phyloP scores from a whole-genome alignment of 2,329 filamentous ascomycete genomes.

The Colletotrichum costaricense region DNA sequence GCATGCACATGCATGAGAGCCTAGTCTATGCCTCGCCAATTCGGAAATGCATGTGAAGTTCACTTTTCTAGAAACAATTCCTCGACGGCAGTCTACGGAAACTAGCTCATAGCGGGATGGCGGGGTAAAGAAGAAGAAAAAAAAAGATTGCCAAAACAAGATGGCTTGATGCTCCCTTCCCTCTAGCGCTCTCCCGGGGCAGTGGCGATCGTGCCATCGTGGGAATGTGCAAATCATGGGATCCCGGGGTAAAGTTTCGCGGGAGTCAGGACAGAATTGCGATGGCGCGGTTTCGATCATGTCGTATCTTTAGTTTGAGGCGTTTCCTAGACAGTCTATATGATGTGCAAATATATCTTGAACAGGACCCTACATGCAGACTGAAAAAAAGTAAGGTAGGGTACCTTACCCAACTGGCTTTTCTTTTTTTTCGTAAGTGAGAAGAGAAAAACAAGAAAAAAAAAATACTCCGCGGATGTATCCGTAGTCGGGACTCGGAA shows the following conservation, averaged over 20 bases:
- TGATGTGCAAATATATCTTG: neutral
- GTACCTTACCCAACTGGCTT: neutral
- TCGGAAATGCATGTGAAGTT: neutral
- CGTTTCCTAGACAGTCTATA: neutral
- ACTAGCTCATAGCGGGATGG: slow-evolving; percentile 13
- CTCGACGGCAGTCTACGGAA: neutral
- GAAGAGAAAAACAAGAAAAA: neutral
- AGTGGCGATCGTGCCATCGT: slow-evolving; percentile 19
- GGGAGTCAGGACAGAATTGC: neutral
- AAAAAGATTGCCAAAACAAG: slow-evolving; percentile 12
- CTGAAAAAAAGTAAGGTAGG: neutral
- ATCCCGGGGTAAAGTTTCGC: neutral
- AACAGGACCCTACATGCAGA: neutral
- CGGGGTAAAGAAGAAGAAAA: slow-evolving; percentile 8
- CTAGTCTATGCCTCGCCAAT: neutral
- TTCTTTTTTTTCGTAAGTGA: neutral
- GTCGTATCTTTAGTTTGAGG: neutral
- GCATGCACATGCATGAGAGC: neutral
- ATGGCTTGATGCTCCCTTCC: neutral
- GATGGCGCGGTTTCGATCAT: neutral
- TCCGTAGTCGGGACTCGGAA: neutral
- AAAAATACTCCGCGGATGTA: neutral
- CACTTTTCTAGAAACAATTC: slow-evolving; percentile 4
- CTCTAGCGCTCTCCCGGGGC: slow-evolving; percentile 8
- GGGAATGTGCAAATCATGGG: slow-evolving; percentile 1